Base-by-base conservation (phyloP, 371 early-diverging fungal genomes). In the Polyrhizophydium stewartii region DNA sequence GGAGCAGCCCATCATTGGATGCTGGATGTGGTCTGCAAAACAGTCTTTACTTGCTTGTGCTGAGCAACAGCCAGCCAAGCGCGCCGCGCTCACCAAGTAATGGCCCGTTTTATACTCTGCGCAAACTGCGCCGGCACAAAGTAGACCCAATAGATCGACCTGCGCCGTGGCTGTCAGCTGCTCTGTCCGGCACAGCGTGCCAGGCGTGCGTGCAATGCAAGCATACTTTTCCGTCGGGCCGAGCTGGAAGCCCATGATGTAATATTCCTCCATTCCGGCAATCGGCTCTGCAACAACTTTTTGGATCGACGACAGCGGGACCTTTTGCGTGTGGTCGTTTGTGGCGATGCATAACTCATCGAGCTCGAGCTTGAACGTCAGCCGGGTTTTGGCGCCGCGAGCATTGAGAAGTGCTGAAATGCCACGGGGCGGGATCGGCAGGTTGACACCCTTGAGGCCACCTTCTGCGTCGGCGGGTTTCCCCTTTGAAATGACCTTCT, bases 221-320 rank as follows among this genome's bases (percentile, higher is more conserved):
- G n/a, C 43, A 17, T 40, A 57, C 61, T 70, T 70, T 25, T 66
- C 70, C 16, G 70, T 70, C 17, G 70, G 70, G 21, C 70, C 70
- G 10, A 70, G 59, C 55, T 70, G 70, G 22, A 70, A 49, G 12
- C 50, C 67, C 13, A 70, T 21, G 24, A 70, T 66, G 38, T 61
- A 61, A 50, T 65, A 69, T 30, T 65, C 63, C 9, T 47, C 59
- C 22, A 45, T 41, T 33, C 51, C 56, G 35, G 19, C 37, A 43
- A 66, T 61, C 22, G 63, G 49, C 43, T 63, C 60, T 33, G 50
- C 33, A 27, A 17, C 55, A 21, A 66, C 64, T n/a, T 27, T 45
- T 7, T 32, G 19, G 9, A 65, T 61, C 32, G 35, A 35, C 13
- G 28, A 16, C 32, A 57, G 21, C 6, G 19, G 10, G 10, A 66